Evolutionary conservation across 2,329 filamentous ascomycete species (phyloP), one percentile per base, ranked within the genome.

Genomic region (Blumeria hordei): DNA sequence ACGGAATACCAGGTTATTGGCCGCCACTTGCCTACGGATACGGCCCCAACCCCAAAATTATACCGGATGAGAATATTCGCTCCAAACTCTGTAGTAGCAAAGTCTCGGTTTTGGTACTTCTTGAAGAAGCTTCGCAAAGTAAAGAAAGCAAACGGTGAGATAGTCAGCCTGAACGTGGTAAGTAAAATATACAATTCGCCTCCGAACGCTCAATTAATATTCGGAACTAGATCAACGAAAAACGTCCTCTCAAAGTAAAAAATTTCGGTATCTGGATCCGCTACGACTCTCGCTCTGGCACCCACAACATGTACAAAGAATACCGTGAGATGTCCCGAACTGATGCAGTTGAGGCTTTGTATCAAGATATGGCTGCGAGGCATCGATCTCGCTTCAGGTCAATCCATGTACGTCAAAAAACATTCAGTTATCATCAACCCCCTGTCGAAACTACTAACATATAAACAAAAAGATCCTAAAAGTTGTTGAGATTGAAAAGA

Each of bases 291-390:
- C 90, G 92, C 74, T 96, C 92, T 67, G 92, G 92, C 68, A 98
- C 92, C 68, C 92, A 98, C 88, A 98, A 98, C 85, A 98, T 98
- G 92, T 98, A 98, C 87, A 96, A 96, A 83, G 92, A 98, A 83
- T 96, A 95, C 85, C 86, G 92, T 71, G 92, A 96, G 80, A 85
- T 96, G 80, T 90, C 85, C 71, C 81, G 92, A 74, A 85, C 83
- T 69, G 90, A 92, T 65, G 92, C 92, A 64, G 90, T 96, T 68
- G 85, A 96, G 75, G 75, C 90, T 65, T 81, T 98, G 70, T 98
- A 98, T 84, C 85, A 92, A 75, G 92, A 98, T 78, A 96, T 98
- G 92, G 88, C 92, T 66, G 90, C 93, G 72, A 87, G 92, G 72
- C 92, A 98, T 82, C 88, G 86, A 71, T 83, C 92, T 69, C 86